A percentile compares a stretch with the other conserved stretches of the same genome.
phyloP scores from a whole-genome alignment of 352 stramenopile species.

The Blastocystis sp. region DNA sequence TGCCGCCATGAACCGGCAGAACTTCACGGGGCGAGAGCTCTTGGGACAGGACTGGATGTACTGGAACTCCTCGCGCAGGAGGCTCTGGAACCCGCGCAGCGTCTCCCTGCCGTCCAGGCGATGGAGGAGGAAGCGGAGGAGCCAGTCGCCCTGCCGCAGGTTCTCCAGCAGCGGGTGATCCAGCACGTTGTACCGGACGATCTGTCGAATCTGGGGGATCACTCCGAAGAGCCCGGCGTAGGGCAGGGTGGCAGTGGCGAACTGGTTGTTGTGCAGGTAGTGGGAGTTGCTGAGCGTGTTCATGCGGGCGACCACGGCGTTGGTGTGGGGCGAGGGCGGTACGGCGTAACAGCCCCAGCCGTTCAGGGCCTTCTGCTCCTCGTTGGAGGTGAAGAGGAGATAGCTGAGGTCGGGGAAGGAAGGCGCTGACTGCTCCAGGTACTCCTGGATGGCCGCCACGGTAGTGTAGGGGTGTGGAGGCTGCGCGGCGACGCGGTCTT shows the following conservation, averaged over 20 bases:
- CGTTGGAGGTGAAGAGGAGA: slow-evolving; percentile 66
- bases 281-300: background rate
- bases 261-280: slow-evolving; percentile 51
- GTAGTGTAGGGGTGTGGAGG: slow-evolving; percentile 16
- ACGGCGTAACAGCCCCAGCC: slow-evolving; percentile 53
- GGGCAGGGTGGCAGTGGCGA: slow-evolving; percentile 26
- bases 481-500: slow-evolving; percentile 1
- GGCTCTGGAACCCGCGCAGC: background rate
- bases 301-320: background rate
- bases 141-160: slow-evolving; percentile 69
- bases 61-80: slow-evolving; percentile 47
- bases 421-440: background rate
- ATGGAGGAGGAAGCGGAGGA: slow-evolving; percentile 63
- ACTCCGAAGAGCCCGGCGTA: slow-evolving; percentile 70
- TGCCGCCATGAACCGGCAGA: slow-evolving; percentile 50
- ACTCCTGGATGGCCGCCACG: slow-evolving; percentile 21
- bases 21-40: slow-evolving; percentile 47
- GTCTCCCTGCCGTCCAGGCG: background rate
- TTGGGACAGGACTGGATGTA: slow-evolving; percentile 41
- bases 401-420: slow-evolving; percentile 28
- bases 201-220: slow-evolving; percentile 37
- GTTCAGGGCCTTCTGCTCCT: slow-evolving; percentile 57
- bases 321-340: background rate
- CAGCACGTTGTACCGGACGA: slow-evolving; percentile 54
- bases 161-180: slow-evolving; percentile 69